phyloP scores from a whole-genome alignment of 1,284 basidiomycete genomes.

The Melampsora americana region DNA sequence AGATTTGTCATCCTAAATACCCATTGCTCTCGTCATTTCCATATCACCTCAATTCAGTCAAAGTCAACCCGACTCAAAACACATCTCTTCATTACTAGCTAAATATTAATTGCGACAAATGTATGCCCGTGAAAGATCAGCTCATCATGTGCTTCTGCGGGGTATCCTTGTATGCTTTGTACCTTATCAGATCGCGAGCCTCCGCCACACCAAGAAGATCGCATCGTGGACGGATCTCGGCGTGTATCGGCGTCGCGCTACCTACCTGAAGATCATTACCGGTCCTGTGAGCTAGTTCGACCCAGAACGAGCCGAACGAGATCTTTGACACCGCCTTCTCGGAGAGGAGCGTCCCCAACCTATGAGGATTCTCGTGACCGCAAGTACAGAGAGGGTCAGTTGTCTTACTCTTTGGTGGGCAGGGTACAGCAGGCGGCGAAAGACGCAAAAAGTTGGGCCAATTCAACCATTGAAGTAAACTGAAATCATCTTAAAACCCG shows the following conservation, averaged over 20 bases:
- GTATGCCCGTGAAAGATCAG: neutral
- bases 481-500: neutral
- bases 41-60: too few species aligned
- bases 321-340: neutral
- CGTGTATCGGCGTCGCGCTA: neutral
- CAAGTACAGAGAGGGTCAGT: constrained; percentile 6
- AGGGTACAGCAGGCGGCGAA: neutral
- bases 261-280: neutral
- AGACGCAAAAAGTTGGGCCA: neutral
- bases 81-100: neutral
- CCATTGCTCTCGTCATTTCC: too few species aligned
- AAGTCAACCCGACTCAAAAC: neutral
- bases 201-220: neutral
- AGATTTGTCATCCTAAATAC: too few species aligned
- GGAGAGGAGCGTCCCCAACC: neutral
- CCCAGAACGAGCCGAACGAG: neutral
- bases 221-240: neutral
- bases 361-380: constrained; percentile 5
- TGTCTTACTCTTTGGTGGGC: neutral
- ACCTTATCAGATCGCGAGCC: neutral
- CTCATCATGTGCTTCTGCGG: neutral
- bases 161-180: neutral
- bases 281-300: neutral
- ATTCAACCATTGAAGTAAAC: neutral
- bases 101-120: neutral